phyloP scores from a whole-genome alignment of 1,139 yeast genomes.

The Blastobotrys illinoisensis region DNA sequence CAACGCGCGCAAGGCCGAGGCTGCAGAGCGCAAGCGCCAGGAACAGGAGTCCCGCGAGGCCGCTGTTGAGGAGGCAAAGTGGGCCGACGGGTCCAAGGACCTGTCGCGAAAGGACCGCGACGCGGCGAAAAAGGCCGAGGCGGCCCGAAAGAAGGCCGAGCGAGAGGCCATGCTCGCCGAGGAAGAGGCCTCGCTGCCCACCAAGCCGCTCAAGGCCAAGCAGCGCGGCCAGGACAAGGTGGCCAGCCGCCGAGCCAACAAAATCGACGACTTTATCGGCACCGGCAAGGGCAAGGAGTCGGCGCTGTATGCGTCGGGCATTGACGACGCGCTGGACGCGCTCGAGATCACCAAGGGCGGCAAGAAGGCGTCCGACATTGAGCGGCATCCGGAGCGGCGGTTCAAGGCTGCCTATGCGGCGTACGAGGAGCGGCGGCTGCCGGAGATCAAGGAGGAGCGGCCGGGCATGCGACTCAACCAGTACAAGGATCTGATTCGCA shows the following conservation, averaged over 20 bases:
- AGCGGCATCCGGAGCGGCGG: conserved; percentile 85
- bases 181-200: conserved; percentile 59
- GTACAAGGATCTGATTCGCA: conserved; percentile 63
- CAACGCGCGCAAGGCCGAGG: conserved; percentile 64
- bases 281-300: conserved; percentile 26
- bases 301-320: conserved; percentile 64
- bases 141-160: conserved; percentile 39
- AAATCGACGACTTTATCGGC: conserved; percentile 47
- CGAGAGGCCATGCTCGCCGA: conserved; percentile 45
- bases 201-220: conserved; percentile 49
- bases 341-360: conserved; percentile 45
- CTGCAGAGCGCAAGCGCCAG: conserved; percentile 55
- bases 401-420: conserved; percentile 77
- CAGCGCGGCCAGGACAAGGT: conserved; percentile 70
- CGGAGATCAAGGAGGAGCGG: conserved; percentile 67
- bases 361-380: conserved; percentile 55
- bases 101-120: conserved; percentile 61
- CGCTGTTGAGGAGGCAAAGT: conserved; percentile 55
- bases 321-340: conserved; percentile 76
- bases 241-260: conserved; percentile 57
- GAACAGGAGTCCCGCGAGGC: conserved; percentile 46
- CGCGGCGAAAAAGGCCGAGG: conserved; percentile 37
- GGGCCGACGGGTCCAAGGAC: conserved; percentile 73
- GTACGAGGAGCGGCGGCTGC: conserved; percentile 65
- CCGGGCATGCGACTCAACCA: conserved; percentile 81